Percentiles rank a stretch among this genome's conserved stretches.
Conservation (phyloP, 352 stramenopile genomes). For the Globisporangium perplexum region DNA sequence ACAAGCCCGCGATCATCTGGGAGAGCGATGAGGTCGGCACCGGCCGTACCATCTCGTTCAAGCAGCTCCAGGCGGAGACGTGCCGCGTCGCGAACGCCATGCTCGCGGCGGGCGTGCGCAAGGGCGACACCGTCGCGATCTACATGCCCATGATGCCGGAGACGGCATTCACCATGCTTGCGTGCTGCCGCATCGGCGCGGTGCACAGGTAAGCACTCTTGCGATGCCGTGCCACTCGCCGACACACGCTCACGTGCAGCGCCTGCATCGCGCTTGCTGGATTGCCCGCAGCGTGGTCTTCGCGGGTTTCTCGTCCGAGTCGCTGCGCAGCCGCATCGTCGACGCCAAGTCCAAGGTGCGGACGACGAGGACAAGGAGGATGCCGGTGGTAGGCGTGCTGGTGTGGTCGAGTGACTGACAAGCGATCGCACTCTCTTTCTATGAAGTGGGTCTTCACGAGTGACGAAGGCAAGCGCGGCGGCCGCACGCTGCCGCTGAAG, state of each 20-base stretch:
- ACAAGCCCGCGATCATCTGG: slow-evolving; percentile 96
- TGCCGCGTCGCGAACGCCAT: slow-evolving; percentile 92
- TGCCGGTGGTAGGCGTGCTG: background rate
- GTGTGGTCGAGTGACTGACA: background rate
- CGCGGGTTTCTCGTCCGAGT: slow-evolving; percentile 93
- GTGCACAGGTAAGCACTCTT: slow-evolving; percentile 58
- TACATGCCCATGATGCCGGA: slow-evolving; percentile 99
- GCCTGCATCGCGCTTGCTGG: background rate
- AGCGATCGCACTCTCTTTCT: background rate
- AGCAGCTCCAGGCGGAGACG: slow-evolving; percentile 86
- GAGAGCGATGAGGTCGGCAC: slow-evolving; percentile 95
- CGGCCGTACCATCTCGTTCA: slow-evolving; percentile 88
- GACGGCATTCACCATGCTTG: slow-evolving; percentile 96
- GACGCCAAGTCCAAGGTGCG: slow-evolving; percentile 61
- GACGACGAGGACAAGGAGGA: background rate
- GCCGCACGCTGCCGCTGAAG: slow-evolving; percentile 92
- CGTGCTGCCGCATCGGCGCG: slow-evolving; percentile 96
- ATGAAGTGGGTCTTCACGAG: slow-evolving; percentile 91
- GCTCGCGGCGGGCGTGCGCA: slow-evolving; percentile 42
- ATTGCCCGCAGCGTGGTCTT: slow-evolving; percentile 89
- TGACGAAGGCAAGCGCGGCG: slow-evolving; percentile 91
- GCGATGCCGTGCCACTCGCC: background rate
- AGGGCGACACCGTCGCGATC: slow-evolving; percentile 91
- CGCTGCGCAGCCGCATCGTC: slow-evolving; percentile 93
- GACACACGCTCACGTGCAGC: background rate